These are phyloP conservation scores for Arabis alpina DNA, from an alignment of 345 rosid genomes.

Conservation along the genomic window DNA sequence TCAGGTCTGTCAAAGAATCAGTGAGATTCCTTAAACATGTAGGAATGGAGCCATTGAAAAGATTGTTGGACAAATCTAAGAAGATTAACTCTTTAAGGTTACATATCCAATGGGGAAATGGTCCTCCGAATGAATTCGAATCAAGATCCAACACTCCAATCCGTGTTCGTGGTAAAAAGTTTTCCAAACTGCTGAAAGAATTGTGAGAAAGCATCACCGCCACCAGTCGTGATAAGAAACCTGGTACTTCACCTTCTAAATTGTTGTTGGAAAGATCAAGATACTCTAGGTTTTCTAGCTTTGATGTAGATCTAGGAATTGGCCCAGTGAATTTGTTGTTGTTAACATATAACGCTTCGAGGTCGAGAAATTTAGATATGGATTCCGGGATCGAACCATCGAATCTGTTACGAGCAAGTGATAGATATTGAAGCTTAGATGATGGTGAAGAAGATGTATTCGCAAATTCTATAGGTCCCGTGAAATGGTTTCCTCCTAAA, in stretches of 20 bases:
- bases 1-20: neutral
- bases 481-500: too few species aligned
- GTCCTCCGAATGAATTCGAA: conserved; percentile 24
- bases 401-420: neutral
- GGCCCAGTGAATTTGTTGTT: conserved; percentile 17
- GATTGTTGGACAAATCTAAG: conserved; percentile 54
- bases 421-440: neutral
- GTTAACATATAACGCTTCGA: rapidly evolving
- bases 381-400: conserved; percentile 19
- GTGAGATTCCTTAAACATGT: conserved; percentile 29
- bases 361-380: neutral
- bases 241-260: conserved; percentile 20
- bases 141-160: conserved; percentile 1
- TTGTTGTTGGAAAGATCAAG: conserved; percentile 18
- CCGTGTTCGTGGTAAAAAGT: neutral
- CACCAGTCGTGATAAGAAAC: neutral
- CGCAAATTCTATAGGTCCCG: too few species aligned
- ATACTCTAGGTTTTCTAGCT: neutral
- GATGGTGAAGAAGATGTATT: neutral
- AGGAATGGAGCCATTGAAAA: conserved; percentile 45
- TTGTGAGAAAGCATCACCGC: neutral
- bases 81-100: conserved; percentile 19
- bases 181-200: conserved; percentile 12
- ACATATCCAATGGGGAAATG: conserved; percentile 49
- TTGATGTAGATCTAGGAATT: too few species aligned